phyloP scores from a whole-genome alignment of 345 rosid species.

The Leavenworthia alabamica region DNA sequence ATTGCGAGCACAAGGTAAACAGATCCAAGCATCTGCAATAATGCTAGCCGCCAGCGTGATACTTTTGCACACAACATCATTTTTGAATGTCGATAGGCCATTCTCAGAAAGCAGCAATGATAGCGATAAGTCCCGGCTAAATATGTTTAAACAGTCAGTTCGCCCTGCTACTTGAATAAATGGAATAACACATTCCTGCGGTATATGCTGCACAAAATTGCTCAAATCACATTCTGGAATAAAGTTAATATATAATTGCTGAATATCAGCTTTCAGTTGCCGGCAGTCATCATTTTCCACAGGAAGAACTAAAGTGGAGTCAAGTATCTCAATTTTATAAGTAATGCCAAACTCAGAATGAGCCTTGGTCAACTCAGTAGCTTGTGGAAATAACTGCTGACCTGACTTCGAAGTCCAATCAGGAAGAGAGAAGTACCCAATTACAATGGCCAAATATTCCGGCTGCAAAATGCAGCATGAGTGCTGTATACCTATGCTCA shows the following conservation, averaged over 20 bases:
- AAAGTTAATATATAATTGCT: slow-evolving; percentile 47
- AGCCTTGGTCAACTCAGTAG: slow-evolving; percentile 14
- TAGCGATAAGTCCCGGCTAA: slow-evolving; percentile 56
- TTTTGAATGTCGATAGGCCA: slow-evolving; percentile 34
- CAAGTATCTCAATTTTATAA: slow-evolving; percentile 70
- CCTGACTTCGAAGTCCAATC: slow-evolving; percentile 55
- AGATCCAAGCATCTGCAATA: slow-evolving; percentile 70
- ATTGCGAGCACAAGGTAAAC: slow-evolving; percentile 51
- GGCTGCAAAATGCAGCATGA: slow-evolving; percentile 62
- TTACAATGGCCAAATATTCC: slow-evolving; percentile 69
- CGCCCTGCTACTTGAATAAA: slow-evolving; percentile 35
- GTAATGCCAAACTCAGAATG: slow-evolving; percentile 29
- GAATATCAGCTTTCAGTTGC: slow-evolving; percentile 54
- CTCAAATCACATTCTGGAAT: slow-evolving; percentile 34
- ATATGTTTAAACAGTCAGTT: slow-evolving; percentile 53
- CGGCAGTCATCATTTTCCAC: slow-evolving; percentile 40
- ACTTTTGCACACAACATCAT: slow-evolving; percentile 27
- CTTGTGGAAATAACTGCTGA: slow-evolving; percentile 32
- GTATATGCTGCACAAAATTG: slow-evolving; percentile 43
- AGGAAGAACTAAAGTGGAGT: slow-evolving; percentile 57
- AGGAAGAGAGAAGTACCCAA: slow-evolving; percentile 77
- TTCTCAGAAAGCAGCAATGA: slow-evolving; percentile 40
- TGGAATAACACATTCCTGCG: slow-evolving; percentile 50
- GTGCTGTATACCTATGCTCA: slow-evolving; percentile 79
- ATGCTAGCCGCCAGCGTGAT: slow-evolving; percentile 45